Percentiles rank a stretch among this genome's conserved stretches.
Conservation (phyloP, 2,329 filamentous ascomycete genomes). For the Phaeosphaeriaceae sp. region DNA sequence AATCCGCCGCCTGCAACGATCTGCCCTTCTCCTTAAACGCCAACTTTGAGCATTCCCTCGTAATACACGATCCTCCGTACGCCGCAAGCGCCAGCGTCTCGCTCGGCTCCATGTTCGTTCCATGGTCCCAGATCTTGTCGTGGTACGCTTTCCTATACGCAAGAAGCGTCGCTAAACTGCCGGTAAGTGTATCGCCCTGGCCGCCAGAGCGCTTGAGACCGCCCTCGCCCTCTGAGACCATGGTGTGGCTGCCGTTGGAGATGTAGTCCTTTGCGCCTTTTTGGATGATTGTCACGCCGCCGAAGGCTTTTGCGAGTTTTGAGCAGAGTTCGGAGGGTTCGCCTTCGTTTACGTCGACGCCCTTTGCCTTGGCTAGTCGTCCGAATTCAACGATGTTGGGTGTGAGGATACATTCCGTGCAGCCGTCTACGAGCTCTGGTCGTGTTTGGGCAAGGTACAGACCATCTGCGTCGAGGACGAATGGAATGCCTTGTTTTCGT, state of each 20-base stretch:
- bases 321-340: conserved; percentile 66
- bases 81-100: conserved; percentile 78
- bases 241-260: conserved; percentile 78
- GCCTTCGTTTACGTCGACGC: conserved; percentile 66
- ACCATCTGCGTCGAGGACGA: conserved; percentile 93
- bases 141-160: conserved; percentile 89
- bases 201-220: conserved; percentile 91
- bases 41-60: conserved; percentile 86
- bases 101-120: conserved; percentile 60
- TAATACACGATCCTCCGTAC: conserved; percentile 86
- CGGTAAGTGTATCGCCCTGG: conserved; percentile 94
- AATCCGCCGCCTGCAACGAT: conserved; percentile 88
- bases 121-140: conserved; percentile 77
- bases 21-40: conserved; percentile 88
- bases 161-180: conserved; percentile 84
- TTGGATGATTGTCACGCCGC: conserved; percentile 89
- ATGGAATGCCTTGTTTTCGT: conserved; percentile 72
- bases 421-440: conserved; percentile 81
- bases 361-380: conserved; percentile 77
- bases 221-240: conserved; percentile 78
- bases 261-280: conserved; percentile 87
- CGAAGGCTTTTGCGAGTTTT: conserved; percentile 77
- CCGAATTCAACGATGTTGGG: conserved; percentile 95
- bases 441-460: conserved; percentile 78
- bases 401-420: conserved; percentile 84